A percentile compares a stretch with the other conserved stretches of the same genome.
phyloP scores from a whole-genome alignment of 2,329 filamentous ascomycete species.

The Colletotrichum viniferum region DNA sequence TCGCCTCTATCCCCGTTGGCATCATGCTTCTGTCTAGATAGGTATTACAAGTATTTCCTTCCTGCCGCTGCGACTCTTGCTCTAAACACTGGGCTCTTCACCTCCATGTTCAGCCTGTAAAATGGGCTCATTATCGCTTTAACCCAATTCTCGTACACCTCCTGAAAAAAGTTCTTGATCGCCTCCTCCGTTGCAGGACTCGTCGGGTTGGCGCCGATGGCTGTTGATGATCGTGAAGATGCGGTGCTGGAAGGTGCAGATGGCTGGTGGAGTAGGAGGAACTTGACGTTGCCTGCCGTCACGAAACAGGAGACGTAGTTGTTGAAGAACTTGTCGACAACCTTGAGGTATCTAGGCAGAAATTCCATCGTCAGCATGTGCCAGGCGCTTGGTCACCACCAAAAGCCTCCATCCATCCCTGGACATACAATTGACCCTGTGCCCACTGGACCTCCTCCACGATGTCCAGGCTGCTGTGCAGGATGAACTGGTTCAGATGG shows the following conservation, averaged over 20 bases:
- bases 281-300: slow-evolving; percentile 89
- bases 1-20: not conserved
- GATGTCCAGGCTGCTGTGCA: slow-evolving; percentile 92
- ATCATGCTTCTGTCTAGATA: not conserved
- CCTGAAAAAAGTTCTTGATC: slow-evolving; percentile 90
- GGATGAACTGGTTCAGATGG: slow-evolving; percentile 96
- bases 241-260: slow-evolving; percentile 41
- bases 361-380: not conserved
- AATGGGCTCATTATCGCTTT: slow-evolving; percentile 98
- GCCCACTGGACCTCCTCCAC: slow-evolving; percentile 97
- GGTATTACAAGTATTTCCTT: slow-evolving; percentile 79
- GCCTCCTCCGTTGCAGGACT: slow-evolving; percentile 93
- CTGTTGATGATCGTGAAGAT: slow-evolving; percentile 64
- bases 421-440: slow-evolving; percentile 74
- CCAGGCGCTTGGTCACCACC: not conserved
- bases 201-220: slow-evolving; percentile 82
- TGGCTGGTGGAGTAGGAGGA: slow-evolving; percentile 91
- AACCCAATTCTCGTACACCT: slow-evolving; percentile 96
- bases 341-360: slow-evolving; percentile 82
- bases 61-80: slow-evolving; percentile 83
- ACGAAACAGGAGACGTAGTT: slow-evolving; percentile 95
- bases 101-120: slow-evolving; percentile 83
- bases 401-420: not conserved
- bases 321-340: slow-evolving; percentile 95
- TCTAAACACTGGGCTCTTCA: slow-evolving; percentile 86